These are phyloP conservation scores for Aureobasidium melanogenum DNA, from an alignment of 2,329 filamentous ascomycete genomes.

Conservation along the genomic window DNA sequence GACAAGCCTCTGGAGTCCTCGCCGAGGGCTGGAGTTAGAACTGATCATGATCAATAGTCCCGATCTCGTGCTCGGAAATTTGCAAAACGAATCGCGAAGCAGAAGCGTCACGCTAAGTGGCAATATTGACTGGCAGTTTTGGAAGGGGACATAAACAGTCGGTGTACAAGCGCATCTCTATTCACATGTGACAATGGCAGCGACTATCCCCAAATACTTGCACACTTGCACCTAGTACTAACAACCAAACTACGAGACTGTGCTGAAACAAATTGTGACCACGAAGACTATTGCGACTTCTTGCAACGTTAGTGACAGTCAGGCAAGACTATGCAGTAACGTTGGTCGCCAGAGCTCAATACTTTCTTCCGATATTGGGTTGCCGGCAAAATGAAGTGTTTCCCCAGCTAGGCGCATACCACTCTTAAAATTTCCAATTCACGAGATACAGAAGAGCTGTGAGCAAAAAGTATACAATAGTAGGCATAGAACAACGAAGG, in stretches of 20 bases:
- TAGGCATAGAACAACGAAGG: no score
- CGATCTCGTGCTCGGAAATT: constrained; percentile 5
- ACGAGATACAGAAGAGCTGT: no score
- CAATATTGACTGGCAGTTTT: neutral
- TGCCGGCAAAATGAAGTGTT: no score
- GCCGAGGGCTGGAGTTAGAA: neutral
- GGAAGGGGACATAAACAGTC: no score
- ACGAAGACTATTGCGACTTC: neutral
- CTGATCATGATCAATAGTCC: neutral
- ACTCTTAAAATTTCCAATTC: no score
- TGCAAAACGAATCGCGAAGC: neutral
- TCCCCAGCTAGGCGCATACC: no score
- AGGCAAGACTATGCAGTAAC: no score
- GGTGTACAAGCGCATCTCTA: neutral
- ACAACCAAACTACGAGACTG: neutral
- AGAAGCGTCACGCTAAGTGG: neutral
- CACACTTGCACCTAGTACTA: no score
- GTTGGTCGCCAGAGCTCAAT: no score
- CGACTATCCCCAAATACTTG: neutral
- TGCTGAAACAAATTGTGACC: neutral
- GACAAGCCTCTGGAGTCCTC: neutral
- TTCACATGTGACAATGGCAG: neutral
- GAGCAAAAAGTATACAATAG: no score
- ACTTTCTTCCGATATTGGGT: no score
- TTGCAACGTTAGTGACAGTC: no score